phyloP scores from a whole-genome alignment of 805 yeast species.

The Nakazawaea sp. region DNA sequence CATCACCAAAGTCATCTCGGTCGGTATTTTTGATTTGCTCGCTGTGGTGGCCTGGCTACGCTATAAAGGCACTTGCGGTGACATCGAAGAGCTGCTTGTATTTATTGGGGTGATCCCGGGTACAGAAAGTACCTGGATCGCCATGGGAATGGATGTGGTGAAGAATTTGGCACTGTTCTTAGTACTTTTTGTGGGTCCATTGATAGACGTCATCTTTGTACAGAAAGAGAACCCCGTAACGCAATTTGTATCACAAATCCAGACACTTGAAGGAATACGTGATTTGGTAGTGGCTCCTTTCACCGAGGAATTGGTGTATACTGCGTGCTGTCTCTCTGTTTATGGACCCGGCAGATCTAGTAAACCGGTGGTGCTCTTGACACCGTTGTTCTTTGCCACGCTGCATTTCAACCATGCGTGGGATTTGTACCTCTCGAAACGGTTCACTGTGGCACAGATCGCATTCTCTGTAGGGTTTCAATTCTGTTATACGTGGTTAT shows the following conservation, averaged over 20 bases:
- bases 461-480: slow-evolving; percentile 40
- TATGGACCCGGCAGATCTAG: slow-evolving; percentile 16
- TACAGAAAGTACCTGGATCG: too few species aligned
- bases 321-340: slow-evolving; percentile 36
- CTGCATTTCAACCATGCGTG: slow-evolving; percentile 77
- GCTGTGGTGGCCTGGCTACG: too few species aligned
- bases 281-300: slow-evolving; percentile 66
- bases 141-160: too few species aligned
- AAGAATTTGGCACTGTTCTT: too few species aligned
- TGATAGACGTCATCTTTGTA: not conserved
- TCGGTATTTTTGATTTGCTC: slow-evolving; percentile 24
- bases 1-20: slow-evolving; percentile 26
- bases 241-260: slow-evolving; percentile 1
- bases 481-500: slow-evolving; percentile 55
- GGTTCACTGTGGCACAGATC: slow-evolving; percentile 23
- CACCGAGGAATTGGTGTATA: slow-evolving; percentile 70
- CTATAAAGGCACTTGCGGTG: too few species aligned
- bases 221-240: not conserved
- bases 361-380: slow-evolving; percentile 22
- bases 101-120: too few species aligned
- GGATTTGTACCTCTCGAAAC: slow-evolving; percentile 29
- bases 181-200: slow-evolving; percentile 3
- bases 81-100: too few species aligned
- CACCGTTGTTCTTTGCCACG: slow-evolving; percentile 66
- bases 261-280: slow-evolving; percentile 35